These are phyloP conservation scores for Sporisorium scitamineum DNA, from an alignment of 1,284 basidiomycete genomes.

Conservation along the genomic window DNA sequence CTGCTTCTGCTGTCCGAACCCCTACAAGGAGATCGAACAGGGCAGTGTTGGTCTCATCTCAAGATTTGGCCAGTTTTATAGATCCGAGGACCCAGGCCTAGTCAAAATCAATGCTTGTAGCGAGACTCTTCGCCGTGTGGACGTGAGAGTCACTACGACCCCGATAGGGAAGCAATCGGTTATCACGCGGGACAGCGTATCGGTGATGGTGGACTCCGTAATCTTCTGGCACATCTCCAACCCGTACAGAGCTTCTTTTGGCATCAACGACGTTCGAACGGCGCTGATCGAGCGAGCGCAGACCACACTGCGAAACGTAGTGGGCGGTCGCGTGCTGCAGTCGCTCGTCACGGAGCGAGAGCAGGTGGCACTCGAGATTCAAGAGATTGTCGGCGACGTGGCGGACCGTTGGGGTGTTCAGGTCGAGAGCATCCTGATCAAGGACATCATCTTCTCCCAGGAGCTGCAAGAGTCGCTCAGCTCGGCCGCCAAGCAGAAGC, in stretches of 20 bases:
- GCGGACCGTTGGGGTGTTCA: constrained; percentile 87
- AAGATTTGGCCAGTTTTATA: constrained; percentile 92
- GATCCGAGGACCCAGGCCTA: constrained; percentile 91
- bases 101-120: constrained; percentile 93
- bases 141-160: constrained; percentile 93
- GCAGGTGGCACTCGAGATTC: constrained; percentile 93
- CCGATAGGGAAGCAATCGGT: constrained; percentile 83
- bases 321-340: constrained; percentile 80
- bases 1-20: constrained; percentile 77
- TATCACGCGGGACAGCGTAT: constrained; percentile 82
- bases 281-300: constrained; percentile 93
- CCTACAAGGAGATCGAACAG: constrained; percentile 80
- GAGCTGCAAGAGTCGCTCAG: constrained; percentile 93
- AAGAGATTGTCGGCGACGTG: constrained; percentile 80
- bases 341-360: constrained; percentile 81
- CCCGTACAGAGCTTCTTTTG: constrained; percentile 81
- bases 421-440: constrained; percentile 87
- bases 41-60: constrained; percentile 91
- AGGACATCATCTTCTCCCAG: constrained; percentile 88
- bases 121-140: constrained; percentile 76
- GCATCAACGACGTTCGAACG: constrained; percentile 86
- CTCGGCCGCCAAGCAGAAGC: constrained; percentile 90
- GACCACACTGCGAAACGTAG: constrained; percentile 93
- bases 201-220: constrained; percentile 86
- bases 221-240: constrained; percentile 81